Conservation (phyloP, 78 protist species). For the Salpingoeca rosetta region DNA sequence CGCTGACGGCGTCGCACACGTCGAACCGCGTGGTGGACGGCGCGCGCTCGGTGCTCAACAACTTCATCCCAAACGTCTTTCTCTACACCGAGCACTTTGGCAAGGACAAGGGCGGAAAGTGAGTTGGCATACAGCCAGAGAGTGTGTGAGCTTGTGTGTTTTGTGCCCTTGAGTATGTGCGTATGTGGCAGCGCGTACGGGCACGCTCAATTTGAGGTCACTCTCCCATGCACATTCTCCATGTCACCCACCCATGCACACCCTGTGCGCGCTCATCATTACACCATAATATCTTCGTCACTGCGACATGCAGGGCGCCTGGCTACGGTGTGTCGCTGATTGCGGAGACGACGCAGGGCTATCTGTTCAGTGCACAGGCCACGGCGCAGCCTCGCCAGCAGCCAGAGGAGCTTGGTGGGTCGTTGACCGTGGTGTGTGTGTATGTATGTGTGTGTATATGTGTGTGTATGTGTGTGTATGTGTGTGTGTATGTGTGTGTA, state of each 20-base stretch:
- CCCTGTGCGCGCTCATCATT: too few relatives aligned
- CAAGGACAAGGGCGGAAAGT: constrained; percentile 69
- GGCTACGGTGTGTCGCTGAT: constrained; percentile 76
- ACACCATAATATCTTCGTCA: too few relatives aligned
- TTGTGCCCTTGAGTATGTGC: too few relatives aligned
- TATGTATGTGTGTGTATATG: neutral
- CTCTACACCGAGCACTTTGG: constrained; percentile 78
- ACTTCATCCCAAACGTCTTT: constrained; percentile 80
- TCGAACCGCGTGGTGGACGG: constrained; percentile 63
- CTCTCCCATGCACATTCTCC: neutral
- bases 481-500: constrained; percentile 4
- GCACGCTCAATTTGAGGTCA: neutral
- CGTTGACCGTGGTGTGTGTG: constrained; percentile 42
- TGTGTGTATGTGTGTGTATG: neutral
- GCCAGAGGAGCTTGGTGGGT: constrained; percentile 76
- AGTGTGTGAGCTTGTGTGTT: too few relatives aligned
- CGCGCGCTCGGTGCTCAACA: constrained; percentile 52
- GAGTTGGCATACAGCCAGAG: too few relatives aligned
- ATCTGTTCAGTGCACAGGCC: constrained; percentile 47
- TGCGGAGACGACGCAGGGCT: constrained; percentile 76
- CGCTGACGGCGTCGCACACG: constrained; percentile 71
- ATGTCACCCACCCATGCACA: neutral
- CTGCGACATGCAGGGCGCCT: too few relatives aligned
- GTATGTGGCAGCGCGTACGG: neutral
- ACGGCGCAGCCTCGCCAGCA: constrained; percentile 30